Base-by-base conservation (phyloP, 495 filamentous ascomycete genomes). In the Filosporella fistucella region DNA sequence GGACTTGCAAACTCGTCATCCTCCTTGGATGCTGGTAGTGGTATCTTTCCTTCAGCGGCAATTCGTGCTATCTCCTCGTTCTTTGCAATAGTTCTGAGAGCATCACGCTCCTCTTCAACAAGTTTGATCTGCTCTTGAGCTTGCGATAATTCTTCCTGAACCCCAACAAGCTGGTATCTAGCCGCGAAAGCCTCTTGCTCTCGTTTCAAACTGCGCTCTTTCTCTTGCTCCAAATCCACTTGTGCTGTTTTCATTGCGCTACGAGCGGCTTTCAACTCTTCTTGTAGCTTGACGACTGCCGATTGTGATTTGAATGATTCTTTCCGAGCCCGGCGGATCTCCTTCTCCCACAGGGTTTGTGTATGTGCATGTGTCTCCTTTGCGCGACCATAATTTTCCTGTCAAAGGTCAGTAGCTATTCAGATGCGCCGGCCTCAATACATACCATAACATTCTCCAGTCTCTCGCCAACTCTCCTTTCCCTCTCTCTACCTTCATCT, bases 231-330 rank as follows among this genome's bases (percentile, higher is more conserved):
- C 1, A 78, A 60, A 37, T 58, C 53, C 3, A 33, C 22, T 25
- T 55, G 45, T 18, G 70, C 68, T n/a, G 62, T 63, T 26, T 78
- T 71, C 45, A 71, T 62, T 10, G 66, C 73, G 14, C 73, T 72
- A 47, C 84, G 80, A 2, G 75, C 65, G 4, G 83, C 65, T 56
- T 91, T 91, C 45, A 91, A 66, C 56, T 95, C 88, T 51, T 94
- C 88, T 59, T 94, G 89, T 11, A 82, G 55, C 57, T 94, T 89
- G 17, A 93, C 83, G 12, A 88, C 59, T 2, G 71, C 67, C 12
- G 87, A 90, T 11, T 88, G 87, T 3, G 84, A 78, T 40, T 88
- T 91, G 69, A 89, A 94, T 0, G 84, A 82, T 56, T 93, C 88
- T 63, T 91, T 94, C 24, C 86, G 72, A n/a, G 84, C 78, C 38